Conservation (phyloP, 2,329 filamentous ascomycete genomes). For the Fusarium multiceps region DNA sequence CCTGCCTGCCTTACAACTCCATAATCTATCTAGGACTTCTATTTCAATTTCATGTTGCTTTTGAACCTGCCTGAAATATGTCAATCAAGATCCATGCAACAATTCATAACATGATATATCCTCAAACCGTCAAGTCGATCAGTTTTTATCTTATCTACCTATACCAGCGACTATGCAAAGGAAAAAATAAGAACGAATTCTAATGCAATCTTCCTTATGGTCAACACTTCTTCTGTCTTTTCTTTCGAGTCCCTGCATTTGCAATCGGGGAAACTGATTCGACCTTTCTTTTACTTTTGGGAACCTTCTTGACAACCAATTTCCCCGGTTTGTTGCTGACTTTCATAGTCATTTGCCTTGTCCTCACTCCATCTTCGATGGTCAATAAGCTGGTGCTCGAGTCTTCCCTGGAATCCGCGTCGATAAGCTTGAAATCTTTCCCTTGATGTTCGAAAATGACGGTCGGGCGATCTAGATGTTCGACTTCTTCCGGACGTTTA, state of each 20-base stretch:
- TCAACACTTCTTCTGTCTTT: neutral
- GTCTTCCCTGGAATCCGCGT: conserved; percentile 26
- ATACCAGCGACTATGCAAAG: neutral
- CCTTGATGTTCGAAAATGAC: conserved; percentile 35
- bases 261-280: neutral
- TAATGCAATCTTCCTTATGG: neutral
- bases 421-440: conserved; percentile 18
- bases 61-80: neutral
- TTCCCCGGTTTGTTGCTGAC: neutral
- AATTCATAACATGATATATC: neutral
- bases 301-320: neutral
- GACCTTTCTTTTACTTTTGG: neutral
- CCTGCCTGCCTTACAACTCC: neutral
- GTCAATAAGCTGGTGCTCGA: conserved; percentile 31
- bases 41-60: neutral
- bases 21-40: neutral
- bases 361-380: conserved; percentile 13
- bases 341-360: conserved; percentile 21
- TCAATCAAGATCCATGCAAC: neutral
- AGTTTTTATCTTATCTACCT: neutral
- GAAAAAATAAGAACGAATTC: neutral
- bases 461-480: conserved; percentile 22
- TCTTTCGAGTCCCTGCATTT: neutral
- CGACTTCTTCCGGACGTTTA: conserved; percentile 7
- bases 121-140: neutral